These are phyloP conservation scores for Aspergillus japonicus DNA, from an alignment of 2,329 filamentous ascomycete genomes.

Conservation along the genomic window DNA sequence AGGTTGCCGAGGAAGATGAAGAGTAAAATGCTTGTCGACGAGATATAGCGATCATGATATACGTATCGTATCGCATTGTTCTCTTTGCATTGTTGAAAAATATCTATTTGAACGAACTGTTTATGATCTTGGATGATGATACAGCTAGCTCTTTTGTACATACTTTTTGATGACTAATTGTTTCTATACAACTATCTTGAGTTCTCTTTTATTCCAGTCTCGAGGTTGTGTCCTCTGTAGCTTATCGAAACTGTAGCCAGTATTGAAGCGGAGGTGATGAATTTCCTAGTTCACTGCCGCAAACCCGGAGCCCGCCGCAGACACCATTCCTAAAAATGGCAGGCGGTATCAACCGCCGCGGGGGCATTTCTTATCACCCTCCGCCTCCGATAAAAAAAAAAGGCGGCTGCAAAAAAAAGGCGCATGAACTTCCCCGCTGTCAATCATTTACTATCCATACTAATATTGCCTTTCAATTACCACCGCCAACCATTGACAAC, in stretches of 20 bases:
- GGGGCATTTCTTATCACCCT: constrained; percentile 4
- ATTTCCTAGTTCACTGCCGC: not conserved
- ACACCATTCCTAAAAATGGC: not conserved
- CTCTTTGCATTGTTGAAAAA: constrained; percentile 5
- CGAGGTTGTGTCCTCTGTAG: no score
- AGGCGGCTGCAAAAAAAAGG: not conserved
- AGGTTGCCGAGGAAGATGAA: constrained; percentile 45
- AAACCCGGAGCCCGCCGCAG: no score
- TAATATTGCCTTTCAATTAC: not conserved
- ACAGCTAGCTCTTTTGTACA: constrained; percentile 15
- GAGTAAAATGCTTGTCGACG: constrained; percentile 25
- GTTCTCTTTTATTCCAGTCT: no score
- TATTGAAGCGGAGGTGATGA: not conserved
- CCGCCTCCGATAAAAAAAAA: constrained; percentile 8
- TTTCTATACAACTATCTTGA: not conserved
- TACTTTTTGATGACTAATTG: constrained; percentile 12
- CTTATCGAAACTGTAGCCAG: no score
- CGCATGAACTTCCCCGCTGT: not conserved
- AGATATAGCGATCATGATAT: not conserved
- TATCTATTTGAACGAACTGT: not conserved
- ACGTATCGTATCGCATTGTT: not conserved
- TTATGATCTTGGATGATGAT: constrained; percentile 11
- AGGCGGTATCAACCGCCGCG: not conserved
- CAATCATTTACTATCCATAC: not conserved
- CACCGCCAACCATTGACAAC: not conserved